These are phyloP conservation scores for Candida golubevii DNA, from an alignment of 805 yeast species.

Conservation along the genomic window DNA sequence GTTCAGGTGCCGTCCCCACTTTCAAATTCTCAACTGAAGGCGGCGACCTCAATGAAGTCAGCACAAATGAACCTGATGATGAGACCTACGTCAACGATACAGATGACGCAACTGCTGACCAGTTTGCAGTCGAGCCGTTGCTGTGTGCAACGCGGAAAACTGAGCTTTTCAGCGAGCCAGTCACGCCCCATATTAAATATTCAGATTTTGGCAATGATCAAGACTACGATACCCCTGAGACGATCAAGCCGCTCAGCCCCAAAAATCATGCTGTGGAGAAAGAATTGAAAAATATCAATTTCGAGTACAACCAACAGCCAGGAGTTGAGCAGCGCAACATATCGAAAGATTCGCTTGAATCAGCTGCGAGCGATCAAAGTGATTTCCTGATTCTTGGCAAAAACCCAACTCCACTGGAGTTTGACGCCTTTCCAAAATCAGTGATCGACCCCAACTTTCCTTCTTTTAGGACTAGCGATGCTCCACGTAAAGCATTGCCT, in stretches of 20 bases:
- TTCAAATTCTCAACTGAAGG: slow-evolving; percentile 7
- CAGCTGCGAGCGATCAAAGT: neutral
- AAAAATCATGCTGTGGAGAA: slow-evolving; percentile 30
- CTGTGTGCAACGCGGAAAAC: neutral
- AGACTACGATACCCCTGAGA: slow-evolving; percentile 14
- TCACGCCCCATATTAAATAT: slow-evolving; percentile 8
- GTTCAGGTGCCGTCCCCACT: slow-evolving; percentile 2
- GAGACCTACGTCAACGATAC: slow-evolving; percentile 5
- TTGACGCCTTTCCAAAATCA: slow-evolving; percentile 18
- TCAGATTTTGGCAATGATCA: slow-evolving; percentile 1
- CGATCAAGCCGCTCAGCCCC: slow-evolving; percentile 32
- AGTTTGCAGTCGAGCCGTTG: neutral
- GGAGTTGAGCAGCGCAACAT: neutral
- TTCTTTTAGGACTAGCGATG: slow-evolving; percentile 11
- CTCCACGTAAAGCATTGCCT: slow-evolving; percentile 33
- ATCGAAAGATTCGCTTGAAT: neutral
- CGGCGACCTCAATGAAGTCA: neutral
- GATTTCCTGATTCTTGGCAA: slow-evolving; percentile 15
- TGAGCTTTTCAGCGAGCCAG: slow-evolving; percentile 2
- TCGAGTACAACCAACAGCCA: slow-evolving; percentile 8
- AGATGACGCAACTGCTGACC: neutral
- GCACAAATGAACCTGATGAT: slow-evolving; percentile 2
- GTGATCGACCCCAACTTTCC: slow-evolving; percentile 14
- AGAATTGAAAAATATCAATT: slow-evolving; percentile 29
- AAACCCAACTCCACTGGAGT: slow-evolving; percentile 14